Conservation (phyloP, 148 eudicot genomes). For the Pouteria glomerata region DNA sequence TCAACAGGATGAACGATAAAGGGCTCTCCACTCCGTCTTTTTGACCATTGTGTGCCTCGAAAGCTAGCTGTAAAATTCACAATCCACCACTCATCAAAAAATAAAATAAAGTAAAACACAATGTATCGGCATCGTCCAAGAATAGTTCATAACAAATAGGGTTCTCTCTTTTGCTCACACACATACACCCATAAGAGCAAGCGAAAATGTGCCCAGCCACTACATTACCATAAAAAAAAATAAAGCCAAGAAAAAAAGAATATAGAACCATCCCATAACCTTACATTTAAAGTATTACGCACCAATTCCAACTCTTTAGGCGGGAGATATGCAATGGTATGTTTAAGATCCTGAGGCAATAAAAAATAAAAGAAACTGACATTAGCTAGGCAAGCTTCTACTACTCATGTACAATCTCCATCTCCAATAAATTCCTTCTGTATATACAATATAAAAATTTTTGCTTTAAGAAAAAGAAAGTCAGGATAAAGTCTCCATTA, state of each 20-base stretch:
- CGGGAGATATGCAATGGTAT: slow-evolving; percentile 69
- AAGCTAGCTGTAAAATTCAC: slow-evolving; percentile 70
- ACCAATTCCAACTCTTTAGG: slow-evolving; percentile 69
- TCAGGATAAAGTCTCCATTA: not conserved
- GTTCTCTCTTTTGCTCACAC: no score
- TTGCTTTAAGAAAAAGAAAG: not conserved
- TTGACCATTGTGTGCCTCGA: slow-evolving; percentile 97
- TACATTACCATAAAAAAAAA: not conserved
- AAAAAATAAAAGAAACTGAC: slow-evolving; percentile 8
- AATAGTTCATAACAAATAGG: not conserved
- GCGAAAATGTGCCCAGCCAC: slow-evolving; percentile 3
- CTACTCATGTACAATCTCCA: not conserved
- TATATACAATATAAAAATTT: not conserved
- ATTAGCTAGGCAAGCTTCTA: slow-evolving; percentile 3
- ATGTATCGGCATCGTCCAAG: not conserved
- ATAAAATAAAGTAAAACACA: not conserved
- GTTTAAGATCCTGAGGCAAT: slow-evolving; percentile 71
- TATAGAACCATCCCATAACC: slow-evolving; percentile 1
- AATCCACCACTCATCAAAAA: not conserved
- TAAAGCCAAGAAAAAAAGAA: not conserved
- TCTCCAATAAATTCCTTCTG: no score
- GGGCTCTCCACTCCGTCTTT: slow-evolving; percentile 98
- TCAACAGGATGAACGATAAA: slow-evolving; percentile 95
- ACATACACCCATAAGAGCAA: not conserved
- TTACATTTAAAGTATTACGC: slow-evolving; percentile 56